These are phyloP conservation scores for Fennellomyces sp. DNA, from an alignment of 371 early-diverging fungal species.

Conservation along the genomic window DNA sequence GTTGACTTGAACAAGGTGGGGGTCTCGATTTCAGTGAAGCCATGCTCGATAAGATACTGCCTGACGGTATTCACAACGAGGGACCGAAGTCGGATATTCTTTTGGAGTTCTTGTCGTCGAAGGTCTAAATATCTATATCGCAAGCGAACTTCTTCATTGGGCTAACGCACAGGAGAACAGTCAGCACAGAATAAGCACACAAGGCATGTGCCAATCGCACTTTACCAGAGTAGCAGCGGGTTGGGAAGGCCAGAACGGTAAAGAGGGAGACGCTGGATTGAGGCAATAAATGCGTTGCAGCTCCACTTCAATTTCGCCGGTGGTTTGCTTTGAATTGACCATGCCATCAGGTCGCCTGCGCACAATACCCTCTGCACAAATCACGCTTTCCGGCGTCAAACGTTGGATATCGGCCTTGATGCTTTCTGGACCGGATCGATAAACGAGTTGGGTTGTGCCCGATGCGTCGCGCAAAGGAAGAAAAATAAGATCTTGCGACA, in stretches of 20 bases:
- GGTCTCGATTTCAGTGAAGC: conserved; percentile 92
- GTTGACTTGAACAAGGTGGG: conserved; percentile 93
- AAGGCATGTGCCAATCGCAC: not conserved
- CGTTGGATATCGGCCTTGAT: conserved; percentile 42
- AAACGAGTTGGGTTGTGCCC: conserved; percentile 70
- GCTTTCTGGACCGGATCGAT: conserved; percentile 24
- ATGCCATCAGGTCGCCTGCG: conserved; percentile 53
- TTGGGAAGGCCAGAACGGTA: conserved; percentile 77
- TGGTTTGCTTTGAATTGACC: conserved; percentile 51
- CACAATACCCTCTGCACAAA: conserved; percentile 68
- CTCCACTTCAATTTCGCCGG: conserved; percentile 77
- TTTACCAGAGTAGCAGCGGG: conserved; percentile 51
- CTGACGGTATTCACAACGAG: conserved; percentile 68
- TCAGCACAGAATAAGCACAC: not conserved
- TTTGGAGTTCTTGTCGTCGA: conserved; percentile 75
- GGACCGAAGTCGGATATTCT: conserved; percentile 74
- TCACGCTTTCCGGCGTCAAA: conserved; percentile 66
- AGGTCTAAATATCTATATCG: conserved; percentile 84
- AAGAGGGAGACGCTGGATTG: conserved; percentile 65
- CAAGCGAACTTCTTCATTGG: conserved; percentile 81
- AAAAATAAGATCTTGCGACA: conserved; percentile 68
- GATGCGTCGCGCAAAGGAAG: conserved; percentile 70
- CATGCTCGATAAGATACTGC: conserved; percentile 61
- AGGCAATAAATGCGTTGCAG: conserved; percentile 64
- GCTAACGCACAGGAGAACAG: conserved; percentile 49